Percentiles rank a stretch among this genome's conserved stretches.
phyloP scores from a whole-genome alignment of 345 rosid species.

The Erysimum cheiranthoides region DNA sequence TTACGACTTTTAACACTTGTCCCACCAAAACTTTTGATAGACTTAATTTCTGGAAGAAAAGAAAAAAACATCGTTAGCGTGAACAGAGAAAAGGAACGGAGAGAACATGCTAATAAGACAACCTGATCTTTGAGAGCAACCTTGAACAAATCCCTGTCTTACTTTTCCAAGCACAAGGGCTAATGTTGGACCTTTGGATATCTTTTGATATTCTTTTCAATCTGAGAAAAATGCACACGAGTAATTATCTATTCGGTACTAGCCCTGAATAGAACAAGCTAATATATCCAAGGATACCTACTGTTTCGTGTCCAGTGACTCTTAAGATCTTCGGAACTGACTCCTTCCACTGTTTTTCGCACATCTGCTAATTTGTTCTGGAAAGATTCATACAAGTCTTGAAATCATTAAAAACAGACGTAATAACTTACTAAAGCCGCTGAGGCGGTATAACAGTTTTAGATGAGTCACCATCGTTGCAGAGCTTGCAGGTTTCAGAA shows the following conservation, averaged over 20 bases:
- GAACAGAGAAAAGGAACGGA: no score
- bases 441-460: slow-evolving; percentile 3
- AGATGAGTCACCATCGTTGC: slow-evolving; percentile 67
- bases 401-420: slow-evolving; percentile 1
- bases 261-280: slow-evolving; percentile 16
- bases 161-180: slow-evolving; percentile 73
- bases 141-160: slow-evolving; percentile 56
- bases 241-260: not conserved
- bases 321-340: no score
- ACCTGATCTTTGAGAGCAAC: no score
- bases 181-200: slow-evolving; percentile 79
- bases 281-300: slow-evolving; percentile 40
- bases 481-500: slow-evolving; percentile 69
- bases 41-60: no score
- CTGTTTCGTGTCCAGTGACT: slow-evolving; percentile 77
- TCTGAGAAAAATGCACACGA: slow-evolving; percentile 48
- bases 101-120: no score
- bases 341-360: slow-evolving; percentile 95
- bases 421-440: slow-evolving; percentile 4
- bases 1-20: no score
- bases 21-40: no score
- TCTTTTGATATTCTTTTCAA: slow-evolving; percentile 78
- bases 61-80: no score
- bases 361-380: slow-evolving; percentile 95
- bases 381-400: not conserved